These are phyloP conservation scores for Rhodotorula graminis DNA, from an alignment of 768 basidiomycete species.

Conservation along the genomic window DNA sequence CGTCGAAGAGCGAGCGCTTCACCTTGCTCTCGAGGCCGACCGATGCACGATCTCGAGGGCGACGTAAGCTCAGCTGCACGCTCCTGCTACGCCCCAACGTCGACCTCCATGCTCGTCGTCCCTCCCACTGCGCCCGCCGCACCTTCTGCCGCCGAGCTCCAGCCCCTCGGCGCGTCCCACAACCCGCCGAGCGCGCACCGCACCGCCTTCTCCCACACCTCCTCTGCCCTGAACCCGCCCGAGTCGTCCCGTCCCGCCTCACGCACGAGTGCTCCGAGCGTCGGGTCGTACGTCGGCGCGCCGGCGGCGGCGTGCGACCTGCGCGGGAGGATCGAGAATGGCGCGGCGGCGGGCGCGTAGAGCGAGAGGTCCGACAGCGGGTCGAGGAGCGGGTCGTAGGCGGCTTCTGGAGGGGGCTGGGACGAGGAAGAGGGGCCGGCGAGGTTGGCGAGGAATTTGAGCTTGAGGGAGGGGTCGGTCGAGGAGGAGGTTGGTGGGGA, in stretches of 20 bases:
- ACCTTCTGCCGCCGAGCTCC: neutral
- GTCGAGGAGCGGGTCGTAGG: conserved; percentile 53
- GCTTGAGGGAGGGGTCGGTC: conserved; percentile 4
- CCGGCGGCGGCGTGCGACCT: conserved; percentile 50
- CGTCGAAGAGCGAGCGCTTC: too few species aligned
- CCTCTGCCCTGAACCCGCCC: conserved; percentile 76
- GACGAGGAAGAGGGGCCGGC: neutral
- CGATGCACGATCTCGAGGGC: too few species aligned
- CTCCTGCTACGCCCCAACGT: too few species aligned
- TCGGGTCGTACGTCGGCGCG: neutral
- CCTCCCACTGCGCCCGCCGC: too few species aligned
- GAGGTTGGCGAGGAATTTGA: conserved; percentile 31
- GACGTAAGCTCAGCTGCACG: too few species aligned
- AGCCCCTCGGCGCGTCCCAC: conserved; percentile 20
- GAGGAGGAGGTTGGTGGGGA: neutral
- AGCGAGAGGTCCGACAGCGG: conserved; percentile 60
- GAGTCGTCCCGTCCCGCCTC: conserved; percentile 62
- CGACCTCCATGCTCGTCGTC: too few species aligned
- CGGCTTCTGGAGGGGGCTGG: too few species aligned
- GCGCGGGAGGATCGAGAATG: conserved; percentile 53
- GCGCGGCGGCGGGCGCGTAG: conserved; percentile 63
- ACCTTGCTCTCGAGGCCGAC: too few species aligned
- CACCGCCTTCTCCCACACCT: conserved; percentile 80
- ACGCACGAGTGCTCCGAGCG: conserved; percentile 52
- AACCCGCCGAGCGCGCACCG: conserved; percentile 67